Evolutionary conservation across 768 basidiomycete species (phyloP).

Genomic region (Rhizopogon vesiculosus): DNA sequence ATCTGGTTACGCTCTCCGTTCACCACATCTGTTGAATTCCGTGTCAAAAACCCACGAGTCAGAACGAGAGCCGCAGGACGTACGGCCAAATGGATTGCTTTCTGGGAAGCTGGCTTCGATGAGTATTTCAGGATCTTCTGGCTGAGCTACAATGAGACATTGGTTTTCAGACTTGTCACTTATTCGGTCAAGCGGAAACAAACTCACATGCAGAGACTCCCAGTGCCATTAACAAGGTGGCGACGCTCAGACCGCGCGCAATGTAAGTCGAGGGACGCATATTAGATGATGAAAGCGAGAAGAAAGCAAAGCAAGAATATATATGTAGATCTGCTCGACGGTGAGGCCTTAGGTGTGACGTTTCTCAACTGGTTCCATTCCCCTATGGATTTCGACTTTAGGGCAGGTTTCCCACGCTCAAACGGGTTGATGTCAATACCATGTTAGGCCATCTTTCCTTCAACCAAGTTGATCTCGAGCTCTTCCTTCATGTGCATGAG

Average conservation of each 20-base stretch:
- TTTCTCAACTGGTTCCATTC: conserved; percentile 10
- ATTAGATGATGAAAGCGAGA: conserved; percentile 2
- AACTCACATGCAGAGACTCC: conserved; percentile 24
- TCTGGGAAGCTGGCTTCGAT: conserved; percentile 60
- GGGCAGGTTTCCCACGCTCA: conserved; percentile 19
- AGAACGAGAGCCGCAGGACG: conserved; percentile 24
- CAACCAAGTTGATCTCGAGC: background rate
- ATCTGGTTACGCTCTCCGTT: conserved; percentile 80
- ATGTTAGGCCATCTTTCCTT: no score
- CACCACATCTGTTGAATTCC: conserved; percentile 55
- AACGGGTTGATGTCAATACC: conserved; percentile 10
- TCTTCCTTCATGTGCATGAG: no score
- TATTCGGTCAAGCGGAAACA: background rate
- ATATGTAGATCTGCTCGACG: background rate
- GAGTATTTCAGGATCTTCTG: conserved; percentile 49
- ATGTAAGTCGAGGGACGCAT: conserved; percentile 32
- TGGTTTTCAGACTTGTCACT: background rate
- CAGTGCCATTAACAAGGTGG: conserved; percentile 23
- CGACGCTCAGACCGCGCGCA: conserved; percentile 20
- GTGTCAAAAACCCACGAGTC: background rate
- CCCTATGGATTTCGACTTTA: conserved; percentile 15
- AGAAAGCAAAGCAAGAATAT: background rate
- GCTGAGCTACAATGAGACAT: conserved; percentile 15
- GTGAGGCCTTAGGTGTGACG: background rate
- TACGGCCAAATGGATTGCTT: conserved; percentile 73